phyloP scores from a whole-genome alignment of 148 eudicot species.

The Nepenthes gracilis region DNA sequence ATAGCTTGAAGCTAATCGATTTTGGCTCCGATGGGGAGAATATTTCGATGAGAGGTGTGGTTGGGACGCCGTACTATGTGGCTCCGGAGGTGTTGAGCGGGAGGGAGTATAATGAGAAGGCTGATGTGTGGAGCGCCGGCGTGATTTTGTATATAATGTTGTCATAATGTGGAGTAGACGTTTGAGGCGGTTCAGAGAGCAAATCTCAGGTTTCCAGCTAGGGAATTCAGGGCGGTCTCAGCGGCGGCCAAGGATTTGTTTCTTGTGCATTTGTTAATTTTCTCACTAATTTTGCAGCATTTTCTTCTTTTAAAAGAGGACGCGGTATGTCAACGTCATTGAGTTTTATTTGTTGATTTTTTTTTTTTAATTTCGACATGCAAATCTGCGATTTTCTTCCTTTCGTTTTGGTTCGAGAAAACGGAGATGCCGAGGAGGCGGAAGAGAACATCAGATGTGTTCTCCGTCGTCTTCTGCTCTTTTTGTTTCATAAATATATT shows the following conservation, averaged over 20 bases:
- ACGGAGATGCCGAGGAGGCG: too few species aligned
- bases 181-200: slow-evolving; percentile 44
- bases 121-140: slow-evolving; percentile 61
- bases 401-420: too few species aligned
- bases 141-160: slow-evolving; percentile 59
- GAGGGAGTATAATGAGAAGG: slow-evolving; percentile 43
- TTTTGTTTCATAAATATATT: too few species aligned
- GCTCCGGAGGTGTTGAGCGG: slow-evolving; percentile 64
- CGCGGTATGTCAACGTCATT: too few species aligned
- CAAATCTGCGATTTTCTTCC: too few species aligned
- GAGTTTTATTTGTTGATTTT: too few species aligned
- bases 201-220: slow-evolving; percentile 49
- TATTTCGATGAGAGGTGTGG: slow-evolving; percentile 34
- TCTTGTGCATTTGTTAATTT: too few species aligned
- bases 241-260: slow-evolving; percentile 46
- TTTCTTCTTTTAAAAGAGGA: too few species aligned
- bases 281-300: too few species aligned
- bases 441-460: too few species aligned
- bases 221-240: slow-evolving; percentile 38
- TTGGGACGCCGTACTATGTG: slow-evolving; percentile 67
- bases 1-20: slow-evolving; percentile 35
- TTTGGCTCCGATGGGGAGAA: slow-evolving; percentile 35
- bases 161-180: slow-evolving; percentile 34
- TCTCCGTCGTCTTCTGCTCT: too few species aligned
- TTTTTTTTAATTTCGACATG: too few species aligned